Evolutionary conservation across 1,139 yeast species (phyloP), one percentile per base, ranked within the genome.

Genomic region (Tardiomyces digboiensis): DNA sequence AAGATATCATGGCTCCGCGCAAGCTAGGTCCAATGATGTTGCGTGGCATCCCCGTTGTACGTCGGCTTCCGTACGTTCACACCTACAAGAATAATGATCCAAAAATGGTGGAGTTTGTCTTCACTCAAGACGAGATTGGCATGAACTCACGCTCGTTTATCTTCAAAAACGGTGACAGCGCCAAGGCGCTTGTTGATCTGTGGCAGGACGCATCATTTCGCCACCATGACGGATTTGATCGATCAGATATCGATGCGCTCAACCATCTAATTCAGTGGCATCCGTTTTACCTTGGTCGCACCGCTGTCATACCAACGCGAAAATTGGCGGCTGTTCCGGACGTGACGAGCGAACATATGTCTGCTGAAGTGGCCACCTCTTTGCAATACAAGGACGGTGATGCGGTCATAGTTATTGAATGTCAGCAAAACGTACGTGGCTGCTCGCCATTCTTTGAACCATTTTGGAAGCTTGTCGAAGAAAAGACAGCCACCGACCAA

Each of bases 191-290:
- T 43, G 52, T 89, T 23, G 96, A 88, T 56, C 72, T 76, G 52
- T 82, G 95, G 89, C 64, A 74, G 36, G 88, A 85, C 58, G 77
- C 78, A 14, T 69, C 86, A 42, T 81, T 78, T 58, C 74, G 83
- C 58, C 70, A 72, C 41, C 87, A 83, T 63, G 69, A 67, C 29
- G 75, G 75, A 58, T 84, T 85, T 64, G 75, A 76, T 16, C 40
- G 67, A 58, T 52, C 75, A 76, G 51, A 52, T 19, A 50, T 52
- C 22, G 81, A 84, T 2, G 86, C 93, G 0, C 60, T 89, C 43
- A 77, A 87, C 20, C 97, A 91, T 61, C 70, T 87, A 36, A 68
- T 88, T 51, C 96, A 87, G 62, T 91, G 97, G 98, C 98, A 91
- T 60, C 95, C 95, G 12, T 76, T 75, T 41, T 67, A 82, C 37